Evolutionary conservation across 345 rosid species (phyloP).

Genomic region (Carallia pectinifolia): DNA sequence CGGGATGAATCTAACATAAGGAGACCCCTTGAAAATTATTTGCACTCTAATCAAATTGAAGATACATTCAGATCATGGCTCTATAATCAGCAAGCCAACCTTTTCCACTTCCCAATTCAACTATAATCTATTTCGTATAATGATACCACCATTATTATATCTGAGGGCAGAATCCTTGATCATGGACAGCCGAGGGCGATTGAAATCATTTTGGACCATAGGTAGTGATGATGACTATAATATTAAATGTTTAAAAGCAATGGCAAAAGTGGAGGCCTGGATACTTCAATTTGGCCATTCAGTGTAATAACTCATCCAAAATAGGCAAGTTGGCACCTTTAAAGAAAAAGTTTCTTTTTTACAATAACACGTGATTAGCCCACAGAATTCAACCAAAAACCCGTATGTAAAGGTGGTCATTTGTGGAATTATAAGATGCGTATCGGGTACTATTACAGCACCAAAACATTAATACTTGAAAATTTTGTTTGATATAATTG

Average conservation of each 20-base stretch:
- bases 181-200: neutral
- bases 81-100: no score
- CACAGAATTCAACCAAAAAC: neutral
- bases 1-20: no score
- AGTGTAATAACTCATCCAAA: slow-evolving; percentile 6
- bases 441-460: no score
- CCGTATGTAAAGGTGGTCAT: neutral
- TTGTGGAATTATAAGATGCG: neutral
- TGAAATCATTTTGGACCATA: slow-evolving; percentile 3
- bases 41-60: no score
- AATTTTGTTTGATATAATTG: no score
- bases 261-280: neutral
- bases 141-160: no score
- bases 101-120: no score
- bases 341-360: neutral
- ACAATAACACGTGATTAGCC: neutral
- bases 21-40: no score
- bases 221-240: slow-evolving; percentile 2
- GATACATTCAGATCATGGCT: no score
- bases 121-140: no score
- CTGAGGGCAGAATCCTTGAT: no score
- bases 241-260: slow-evolving; percentile 2
- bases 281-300: slow-evolving; percentile 5
- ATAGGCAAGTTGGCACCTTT: slow-evolving; percentile 3
- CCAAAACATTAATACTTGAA: no score